Conservation (phyloP, 768 basidiomycete genomes). For the Trametes punicea region DNA sequence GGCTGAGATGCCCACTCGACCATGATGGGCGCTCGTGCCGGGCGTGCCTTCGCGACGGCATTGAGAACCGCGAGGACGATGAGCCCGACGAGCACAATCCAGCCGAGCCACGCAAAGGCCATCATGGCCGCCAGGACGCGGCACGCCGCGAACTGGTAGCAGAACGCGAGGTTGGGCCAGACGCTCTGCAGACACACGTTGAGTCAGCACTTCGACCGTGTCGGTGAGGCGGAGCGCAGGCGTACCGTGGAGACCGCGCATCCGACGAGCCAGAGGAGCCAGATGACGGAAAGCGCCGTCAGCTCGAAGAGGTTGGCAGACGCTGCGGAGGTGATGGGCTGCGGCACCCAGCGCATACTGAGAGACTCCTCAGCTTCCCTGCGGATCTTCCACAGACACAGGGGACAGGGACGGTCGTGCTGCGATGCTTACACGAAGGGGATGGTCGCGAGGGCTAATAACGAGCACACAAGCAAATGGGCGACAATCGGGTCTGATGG, state of each 20-base stretch:
- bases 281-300: slow-evolving; percentile 22
- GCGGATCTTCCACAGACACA: too few relatives aligned
- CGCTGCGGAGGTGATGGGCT: slow-evolving; percentile 23
- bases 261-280: slow-evolving; percentile 32
- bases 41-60: slow-evolving; percentile 11
- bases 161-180: slow-evolving; percentile 30
- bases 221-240: background rate
- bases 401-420: background rate
- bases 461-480: slow-evolving; percentile 28
- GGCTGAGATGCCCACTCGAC: slow-evolving; percentile 17
- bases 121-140: slow-evolving; percentile 31
- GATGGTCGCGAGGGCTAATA: slow-evolving; percentile 22
- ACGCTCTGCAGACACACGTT: slow-evolving; percentile 23
- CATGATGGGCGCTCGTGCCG: slow-evolving; percentile 4
- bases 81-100: slow-evolving; percentile 25
- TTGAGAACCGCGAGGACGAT: slow-evolving; percentile 21
- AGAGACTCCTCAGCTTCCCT: too few relatives aligned
- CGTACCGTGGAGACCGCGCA: slow-evolving; percentile 27
- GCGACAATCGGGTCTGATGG: slow-evolving; percentile 28
- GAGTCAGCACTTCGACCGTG: too few relatives aligned
- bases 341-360: slow-evolving; percentile 44
- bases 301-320: slow-evolving; percentile 23
- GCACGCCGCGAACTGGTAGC: slow-evolving; percentile 26
- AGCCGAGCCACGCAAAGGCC: slow-evolving; percentile 33
- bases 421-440: slow-evolving; percentile 25